Percentiles rank a stretch among this genome's conserved stretches.
Evolutionary conservation across 192 early-diverging fungal genomes (phyloP).

Genomic region (Gryganskiella cystojenkinii): DNA sequence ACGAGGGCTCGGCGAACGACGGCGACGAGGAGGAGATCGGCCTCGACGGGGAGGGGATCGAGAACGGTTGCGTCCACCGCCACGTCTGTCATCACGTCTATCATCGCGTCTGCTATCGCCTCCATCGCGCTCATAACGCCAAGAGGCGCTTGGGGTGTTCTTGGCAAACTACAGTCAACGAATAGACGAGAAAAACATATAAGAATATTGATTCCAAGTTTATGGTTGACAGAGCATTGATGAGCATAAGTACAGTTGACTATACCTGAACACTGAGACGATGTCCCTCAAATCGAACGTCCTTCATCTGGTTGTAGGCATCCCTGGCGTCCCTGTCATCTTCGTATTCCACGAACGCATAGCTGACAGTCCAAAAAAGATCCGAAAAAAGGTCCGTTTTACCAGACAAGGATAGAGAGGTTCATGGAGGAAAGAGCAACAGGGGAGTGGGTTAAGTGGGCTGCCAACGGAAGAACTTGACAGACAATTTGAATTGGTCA

Average conservation of each 20-base stretch:
- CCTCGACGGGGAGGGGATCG: constrained; percentile 20
- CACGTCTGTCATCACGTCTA: constrained; percentile 35
- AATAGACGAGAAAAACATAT: too few species aligned
- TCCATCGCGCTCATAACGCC: constrained; percentile 73
- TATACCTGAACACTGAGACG: constrained; percentile 79
- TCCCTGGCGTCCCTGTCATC: constrained; percentile 89
- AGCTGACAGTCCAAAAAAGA: constrained; percentile 59
- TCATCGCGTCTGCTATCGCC: constrained; percentile 10
- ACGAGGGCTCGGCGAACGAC: constrained; percentile 38
- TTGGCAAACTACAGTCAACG: constrained; percentile 83
- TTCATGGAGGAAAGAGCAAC: background rate
- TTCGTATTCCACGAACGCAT: constrained; percentile 95
- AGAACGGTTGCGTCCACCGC: constrained; percentile 46
- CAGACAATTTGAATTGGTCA: too few species aligned
- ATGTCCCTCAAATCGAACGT: constrained; percentile 76
- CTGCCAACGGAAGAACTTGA: too few species aligned
- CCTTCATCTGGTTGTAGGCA: constrained; percentile 92
- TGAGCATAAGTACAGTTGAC: background rate
- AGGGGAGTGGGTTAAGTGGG: too few species aligned
- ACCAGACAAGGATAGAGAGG: background rate
- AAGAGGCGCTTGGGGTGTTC: constrained; percentile 78
- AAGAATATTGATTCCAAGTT: background rate
- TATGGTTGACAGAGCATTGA: background rate
- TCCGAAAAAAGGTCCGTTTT: background rate
- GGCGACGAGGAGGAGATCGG: constrained; percentile 41